Evolutionary conservation across 78 protist species (phyloP).

Genomic region (Dictyostelium firmibasis): DNA sequence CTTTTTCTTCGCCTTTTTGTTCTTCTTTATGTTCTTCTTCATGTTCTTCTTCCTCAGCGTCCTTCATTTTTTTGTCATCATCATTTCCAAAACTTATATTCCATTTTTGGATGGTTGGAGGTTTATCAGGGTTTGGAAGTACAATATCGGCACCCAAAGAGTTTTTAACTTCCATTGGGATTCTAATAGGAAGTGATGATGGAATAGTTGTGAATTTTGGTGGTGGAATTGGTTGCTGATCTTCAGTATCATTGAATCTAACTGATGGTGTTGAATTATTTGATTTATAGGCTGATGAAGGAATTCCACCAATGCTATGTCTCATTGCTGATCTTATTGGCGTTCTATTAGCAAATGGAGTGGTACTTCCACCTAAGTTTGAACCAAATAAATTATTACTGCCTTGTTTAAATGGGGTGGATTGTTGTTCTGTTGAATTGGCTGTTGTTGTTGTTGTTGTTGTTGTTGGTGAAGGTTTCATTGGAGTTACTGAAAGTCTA

Average conservation of each 20-base stretch:
- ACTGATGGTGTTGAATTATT: background rate
- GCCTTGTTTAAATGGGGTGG: background rate
- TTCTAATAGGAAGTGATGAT: background rate
- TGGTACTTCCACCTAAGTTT: background rate
- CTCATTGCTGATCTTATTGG: conserved; percentile 12
- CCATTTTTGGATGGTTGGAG: background rate
- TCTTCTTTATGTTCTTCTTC: background rate
- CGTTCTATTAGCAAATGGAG: background rate
- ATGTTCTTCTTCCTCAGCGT: background rate
- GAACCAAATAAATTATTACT: conserved; percentile 1
- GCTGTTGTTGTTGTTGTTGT: background rate
- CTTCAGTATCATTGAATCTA: background rate
- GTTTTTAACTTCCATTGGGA: background rate
- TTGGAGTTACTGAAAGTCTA: conserved; percentile 17
- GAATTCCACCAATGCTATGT: conserved; percentile 21
- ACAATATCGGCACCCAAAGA: background rate
- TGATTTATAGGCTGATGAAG: background rate
- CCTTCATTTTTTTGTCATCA: background rate
- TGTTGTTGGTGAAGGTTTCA: background rate
- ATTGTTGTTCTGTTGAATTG: background rate
- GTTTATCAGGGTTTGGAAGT: background rate
- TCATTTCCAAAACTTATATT: background rate
- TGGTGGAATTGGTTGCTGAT: background rate
- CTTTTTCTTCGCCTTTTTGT: background rate
- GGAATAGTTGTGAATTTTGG: background rate